Evolutionary conservation across 176 grass and related monocot species (phyloP).

Genomic region (Metroxylon sagu): DNA sequence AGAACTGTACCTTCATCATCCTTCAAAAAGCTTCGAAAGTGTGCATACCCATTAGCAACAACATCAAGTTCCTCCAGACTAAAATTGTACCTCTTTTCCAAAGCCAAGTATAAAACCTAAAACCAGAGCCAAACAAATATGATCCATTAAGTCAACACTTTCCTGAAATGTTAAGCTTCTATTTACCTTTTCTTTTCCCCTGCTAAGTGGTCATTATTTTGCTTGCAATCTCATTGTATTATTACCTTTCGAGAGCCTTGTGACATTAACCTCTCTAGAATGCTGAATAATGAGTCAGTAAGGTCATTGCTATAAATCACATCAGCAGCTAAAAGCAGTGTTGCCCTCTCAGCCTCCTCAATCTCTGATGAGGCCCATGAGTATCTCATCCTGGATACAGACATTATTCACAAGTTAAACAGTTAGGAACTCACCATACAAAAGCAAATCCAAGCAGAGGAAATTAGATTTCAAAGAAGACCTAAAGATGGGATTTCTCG

Average conservation of each 20-base stretch:
- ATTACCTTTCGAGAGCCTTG: slow-evolving; percentile 49
- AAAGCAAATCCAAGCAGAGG: not conserved
- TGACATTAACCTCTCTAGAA: slow-evolving; percentile 49
- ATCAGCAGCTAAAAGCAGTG: slow-evolving; percentile 65
- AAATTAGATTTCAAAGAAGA: too few relatives aligned
- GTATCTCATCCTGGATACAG: slow-evolving; percentile 30
- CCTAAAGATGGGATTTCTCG: too few relatives aligned
- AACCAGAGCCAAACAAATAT: not conserved
- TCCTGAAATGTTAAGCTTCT: not conserved
- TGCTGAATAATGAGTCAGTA: slow-evolving; percentile 61
- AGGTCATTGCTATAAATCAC: slow-evolving; percentile 79
- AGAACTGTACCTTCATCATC: slow-evolving; percentile 26
- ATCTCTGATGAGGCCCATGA: slow-evolving; percentile 50
- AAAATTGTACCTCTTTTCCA: slow-evolving; percentile 95
- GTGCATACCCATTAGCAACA: slow-evolving; percentile 70
- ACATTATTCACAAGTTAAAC: not conserved
- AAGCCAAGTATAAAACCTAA: slow-evolving; percentile 71
- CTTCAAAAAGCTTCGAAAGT: slow-evolving; percentile 53
- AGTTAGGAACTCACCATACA: not conserved
- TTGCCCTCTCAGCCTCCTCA: slow-evolving; percentile 53
- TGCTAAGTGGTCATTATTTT: not conserved
- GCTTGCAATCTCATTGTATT: not conserved
- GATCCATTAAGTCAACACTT: not conserved
- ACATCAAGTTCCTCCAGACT: slow-evolving; percentile 64
- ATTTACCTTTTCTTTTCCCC: not conserved